Conservation (phyloP, 1,139 yeast genomes). For the Debaryomyces coudertii region DNA sequence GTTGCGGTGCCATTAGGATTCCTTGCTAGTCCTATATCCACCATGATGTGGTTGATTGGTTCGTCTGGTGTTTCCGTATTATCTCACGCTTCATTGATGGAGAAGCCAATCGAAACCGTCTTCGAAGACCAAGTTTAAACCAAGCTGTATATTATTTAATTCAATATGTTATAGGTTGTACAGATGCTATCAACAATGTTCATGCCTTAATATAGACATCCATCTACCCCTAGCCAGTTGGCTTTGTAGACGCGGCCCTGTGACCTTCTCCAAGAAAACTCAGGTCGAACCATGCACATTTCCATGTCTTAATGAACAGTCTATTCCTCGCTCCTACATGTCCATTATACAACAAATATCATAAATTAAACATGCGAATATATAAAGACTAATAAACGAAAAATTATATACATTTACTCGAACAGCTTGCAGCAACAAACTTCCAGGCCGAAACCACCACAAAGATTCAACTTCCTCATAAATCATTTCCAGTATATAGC, state of each 20-base stretch:
- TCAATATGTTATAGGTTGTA: background rate
- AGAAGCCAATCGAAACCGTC: conserved; percentile 96
- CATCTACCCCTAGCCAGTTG: background rate
- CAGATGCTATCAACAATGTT: background rate
- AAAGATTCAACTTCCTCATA: background rate
- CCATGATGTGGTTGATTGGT: conserved; percentile 96
- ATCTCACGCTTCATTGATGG: conserved; percentile 93
- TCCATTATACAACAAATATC: conserved; percentile 10
- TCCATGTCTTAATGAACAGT: background rate
- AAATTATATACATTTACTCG: conserved; percentile 6
- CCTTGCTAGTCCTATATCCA: conserved; percentile 90
- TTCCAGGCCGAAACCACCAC: background rate
- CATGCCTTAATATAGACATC: background rate
- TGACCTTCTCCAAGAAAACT: too few species aligned
- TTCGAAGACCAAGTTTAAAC: conserved; percentile 77
- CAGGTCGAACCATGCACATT: too few species aligned
- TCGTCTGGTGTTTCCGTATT: conserved; percentile 86
- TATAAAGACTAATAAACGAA: conserved; percentile 13
- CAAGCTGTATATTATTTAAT: background rate
- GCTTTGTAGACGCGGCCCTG: background rate
- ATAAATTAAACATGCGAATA: conserved; percentile 27
- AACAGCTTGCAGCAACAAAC: background rate
- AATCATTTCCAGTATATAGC: conserved; percentile 5
- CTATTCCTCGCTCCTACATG: background rate
- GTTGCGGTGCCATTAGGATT: conserved; percentile 87